These are phyloP conservation scores for Globisporangium uncinulatum DNA, from an alignment of 352 stramenopile genomes.

Conservation along the genomic window DNA sequence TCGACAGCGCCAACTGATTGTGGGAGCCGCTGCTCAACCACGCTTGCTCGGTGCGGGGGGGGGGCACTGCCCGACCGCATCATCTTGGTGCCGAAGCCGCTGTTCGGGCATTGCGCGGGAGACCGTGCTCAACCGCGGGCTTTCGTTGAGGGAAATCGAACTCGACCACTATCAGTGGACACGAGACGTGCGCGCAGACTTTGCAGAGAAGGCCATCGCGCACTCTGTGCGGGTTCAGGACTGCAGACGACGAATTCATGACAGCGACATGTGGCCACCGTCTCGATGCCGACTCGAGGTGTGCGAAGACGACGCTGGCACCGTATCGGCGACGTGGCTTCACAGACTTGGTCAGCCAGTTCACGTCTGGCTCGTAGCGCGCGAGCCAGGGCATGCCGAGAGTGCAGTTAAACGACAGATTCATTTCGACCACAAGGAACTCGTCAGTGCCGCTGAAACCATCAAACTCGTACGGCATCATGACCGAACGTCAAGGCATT, in stretches of 20 bases:
- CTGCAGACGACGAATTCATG: slow-evolving; percentile 12
- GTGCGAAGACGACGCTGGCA: slow-evolving; percentile 4
- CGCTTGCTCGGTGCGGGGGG: too few species aligned
- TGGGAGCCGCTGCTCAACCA: too few species aligned
- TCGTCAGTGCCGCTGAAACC: slow-evolving; percentile 13
- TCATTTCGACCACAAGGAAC: slow-evolving; percentile 28
- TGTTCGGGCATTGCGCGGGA: not conserved
- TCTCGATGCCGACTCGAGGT: not conserved
- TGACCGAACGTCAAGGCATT: slow-evolving; percentile 6
- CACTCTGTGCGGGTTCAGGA: not conserved
- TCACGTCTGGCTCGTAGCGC: slow-evolving; percentile 16
- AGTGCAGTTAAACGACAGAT: slow-evolving; percentile 20
- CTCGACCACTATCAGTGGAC: not conserved
- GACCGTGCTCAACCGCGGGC: slow-evolving; percentile 9
- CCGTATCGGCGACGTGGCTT: slow-evolving; percentile 7
- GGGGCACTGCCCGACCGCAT: too few species aligned
- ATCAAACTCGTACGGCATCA: slow-evolving; percentile 16
- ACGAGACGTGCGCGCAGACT: not conserved
- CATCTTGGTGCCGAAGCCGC: too few species aligned
- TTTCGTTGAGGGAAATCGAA: too few species aligned
- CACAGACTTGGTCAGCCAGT: slow-evolving; percentile 11
- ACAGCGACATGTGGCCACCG: slow-evolving; percentile 5
- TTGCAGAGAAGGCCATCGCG: not conserved
- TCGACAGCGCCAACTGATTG: too few species aligned
- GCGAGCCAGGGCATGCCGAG: slow-evolving; percentile 22